Evolutionary conservation across 345 rosid species (phyloP).

Genomic region (Cardamine occulta): DNA sequence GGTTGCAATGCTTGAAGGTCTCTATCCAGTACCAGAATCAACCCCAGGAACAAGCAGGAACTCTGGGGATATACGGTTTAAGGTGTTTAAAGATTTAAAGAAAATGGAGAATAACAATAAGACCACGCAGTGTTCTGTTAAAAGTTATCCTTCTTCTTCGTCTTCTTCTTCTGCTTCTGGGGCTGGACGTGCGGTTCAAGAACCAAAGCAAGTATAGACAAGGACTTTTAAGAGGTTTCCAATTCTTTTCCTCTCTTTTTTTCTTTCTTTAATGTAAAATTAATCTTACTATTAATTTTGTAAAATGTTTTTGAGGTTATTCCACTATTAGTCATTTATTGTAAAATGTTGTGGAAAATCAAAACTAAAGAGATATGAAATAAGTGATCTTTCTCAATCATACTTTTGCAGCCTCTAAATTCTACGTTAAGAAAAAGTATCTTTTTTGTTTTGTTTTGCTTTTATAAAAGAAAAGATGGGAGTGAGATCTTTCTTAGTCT

Average conservation of each 20-base stretch:
- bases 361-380: not conserved
- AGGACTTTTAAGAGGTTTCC: conserved; percentile 15
- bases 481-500: not conserved
- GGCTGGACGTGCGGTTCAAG: conserved; percentile 25
- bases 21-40: conserved; percentile 45
- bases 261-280: not conserved
- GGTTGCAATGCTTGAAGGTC: conserved; percentile 59
- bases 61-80: conserved; percentile 53
- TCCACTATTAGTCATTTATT: not conserved
- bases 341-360: not conserved
- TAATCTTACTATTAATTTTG: not conserved
- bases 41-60: conserved; percentile 41
- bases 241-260: not conserved
- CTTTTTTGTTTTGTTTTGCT: not conserved
- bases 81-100: conserved; percentile 53
- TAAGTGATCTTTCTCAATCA: not conserved
- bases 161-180: conserved; percentile 38
- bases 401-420: not conserved
- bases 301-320: conserved; percentile 9
- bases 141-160: conserved; percentile 33
- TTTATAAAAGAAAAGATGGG: not conserved
- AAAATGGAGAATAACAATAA: conserved; percentile 43
- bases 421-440: not conserved
- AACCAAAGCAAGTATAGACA: conserved; percentile 23
- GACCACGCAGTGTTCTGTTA: conserved; percentile 44